Evolutionary conservation across 306 rosid species (phyloP).

Genomic region (Cucurbita argyrosperma): DNA sequence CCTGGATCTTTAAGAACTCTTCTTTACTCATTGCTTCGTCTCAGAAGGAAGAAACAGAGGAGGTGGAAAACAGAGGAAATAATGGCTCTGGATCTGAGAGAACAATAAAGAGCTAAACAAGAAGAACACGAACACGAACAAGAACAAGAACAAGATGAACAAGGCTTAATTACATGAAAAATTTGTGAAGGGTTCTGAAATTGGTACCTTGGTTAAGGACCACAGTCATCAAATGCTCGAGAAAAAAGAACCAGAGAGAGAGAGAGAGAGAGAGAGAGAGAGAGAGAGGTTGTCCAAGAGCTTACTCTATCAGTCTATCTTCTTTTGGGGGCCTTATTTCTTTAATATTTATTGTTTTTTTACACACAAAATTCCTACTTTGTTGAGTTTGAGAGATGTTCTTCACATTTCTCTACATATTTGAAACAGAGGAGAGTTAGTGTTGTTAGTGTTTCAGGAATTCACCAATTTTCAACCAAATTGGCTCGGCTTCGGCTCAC

Average conservation of each 20-base stretch:
- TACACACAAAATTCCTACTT: neutral
- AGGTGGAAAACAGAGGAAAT: neutral
- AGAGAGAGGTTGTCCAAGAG: neutral
- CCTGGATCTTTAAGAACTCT: conserved; percentile 88
- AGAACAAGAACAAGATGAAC: neutral
- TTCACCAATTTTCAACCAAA: neutral
- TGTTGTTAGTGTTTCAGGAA: neutral
- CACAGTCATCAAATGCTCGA: neutral
- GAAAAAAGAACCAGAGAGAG: conserved; percentile 7
- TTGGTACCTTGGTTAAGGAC: neutral
- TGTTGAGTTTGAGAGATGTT: neutral
- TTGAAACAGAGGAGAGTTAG: neutral
- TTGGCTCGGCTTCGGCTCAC: neutral
- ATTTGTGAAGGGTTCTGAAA: conserved; percentile 5
- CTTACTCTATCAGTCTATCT: conserved; percentile 8
- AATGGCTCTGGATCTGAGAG: conserved; percentile 25
- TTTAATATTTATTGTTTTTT: conserved; percentile 9
- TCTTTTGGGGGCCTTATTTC: conserved; percentile 31
- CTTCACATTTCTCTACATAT: neutral
- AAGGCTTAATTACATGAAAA: conserved; percentile 11
- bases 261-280: neutral
- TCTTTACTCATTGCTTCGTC: conserved; percentile 54
- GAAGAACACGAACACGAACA: neutral
- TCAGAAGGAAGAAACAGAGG: conserved; percentile 19
- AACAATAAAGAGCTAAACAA: conserved; percentile 10